A percentile compares a stretch with the other conserved stretches of the same genome.
Conservation (phyloP, 2,329 filamentous ascomycete genomes). For the Penicillium sclerotigenum region DNA sequence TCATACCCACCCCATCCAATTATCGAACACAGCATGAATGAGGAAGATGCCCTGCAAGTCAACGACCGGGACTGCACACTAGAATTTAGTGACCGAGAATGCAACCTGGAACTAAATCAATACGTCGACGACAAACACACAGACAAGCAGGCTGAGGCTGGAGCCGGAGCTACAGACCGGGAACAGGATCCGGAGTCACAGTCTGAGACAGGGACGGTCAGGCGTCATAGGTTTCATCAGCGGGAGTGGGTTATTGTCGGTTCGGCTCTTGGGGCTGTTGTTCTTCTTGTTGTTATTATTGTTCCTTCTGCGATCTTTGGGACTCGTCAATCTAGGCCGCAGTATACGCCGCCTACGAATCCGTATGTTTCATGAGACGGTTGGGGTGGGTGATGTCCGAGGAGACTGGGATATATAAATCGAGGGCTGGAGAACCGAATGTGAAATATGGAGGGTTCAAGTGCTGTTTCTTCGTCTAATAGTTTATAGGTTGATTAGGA, state of each 20-base stretch:
- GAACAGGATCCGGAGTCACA: background rate
- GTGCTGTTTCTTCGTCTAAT: background rate
- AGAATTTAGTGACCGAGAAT: background rate
- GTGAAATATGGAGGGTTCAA: background rate
- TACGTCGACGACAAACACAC: background rate
- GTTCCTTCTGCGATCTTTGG: conserved; percentile 8
- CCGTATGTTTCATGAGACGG: background rate
- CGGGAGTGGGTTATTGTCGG: conserved; percentile 4
- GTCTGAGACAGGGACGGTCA: conserved; percentile 4
- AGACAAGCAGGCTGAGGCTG: background rate
- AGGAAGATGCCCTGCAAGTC: conserved; percentile 1
- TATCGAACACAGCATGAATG: background rate
- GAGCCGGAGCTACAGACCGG: background rate
- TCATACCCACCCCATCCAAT: background rate
- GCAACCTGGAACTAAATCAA: conserved; percentile 3
- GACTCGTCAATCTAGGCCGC: background rate
- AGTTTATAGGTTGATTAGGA: background rate
- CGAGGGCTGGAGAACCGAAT: background rate
- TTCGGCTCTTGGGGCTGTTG: background rate
- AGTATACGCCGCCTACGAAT: background rate
- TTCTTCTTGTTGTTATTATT: conserved; percentile 8
- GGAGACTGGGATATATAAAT: background rate
- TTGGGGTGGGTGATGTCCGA: background rate
- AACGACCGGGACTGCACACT: conserved; percentile 2
- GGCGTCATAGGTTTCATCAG: background rate